A percentile compares a stretch with the other conserved stretches of the same genome.
Evolutionary conservation across 495 filamentous ascomycete species (phyloP).

Genomic region (Penicillium riverlandense): DNA sequence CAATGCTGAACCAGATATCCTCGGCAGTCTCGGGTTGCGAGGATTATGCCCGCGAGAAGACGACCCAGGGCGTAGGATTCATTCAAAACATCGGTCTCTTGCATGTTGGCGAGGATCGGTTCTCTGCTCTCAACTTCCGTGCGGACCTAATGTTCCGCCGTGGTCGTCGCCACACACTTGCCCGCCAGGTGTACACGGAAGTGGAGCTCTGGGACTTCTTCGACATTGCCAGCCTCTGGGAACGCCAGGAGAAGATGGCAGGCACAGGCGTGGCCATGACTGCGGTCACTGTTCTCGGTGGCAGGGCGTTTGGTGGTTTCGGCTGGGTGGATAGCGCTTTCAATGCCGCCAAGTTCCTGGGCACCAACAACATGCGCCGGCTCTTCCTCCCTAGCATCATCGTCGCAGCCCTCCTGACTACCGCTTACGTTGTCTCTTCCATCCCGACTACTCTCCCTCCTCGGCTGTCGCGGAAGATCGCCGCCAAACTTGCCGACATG

Average conservation of each 20-base stretch:
- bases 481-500: conserved; percentile 63
- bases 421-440: conserved; percentile 71
- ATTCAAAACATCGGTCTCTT: conserved; percentile 84
- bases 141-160: conserved; percentile 88
- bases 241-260: conserved; percentile 88
- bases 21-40: conserved; percentile 72
- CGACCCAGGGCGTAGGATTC: conserved; percentile 72
- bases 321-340: conserved; percentile 86
- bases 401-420: conserved; percentile 65
- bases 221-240: conserved; percentile 72
- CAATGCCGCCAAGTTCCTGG: conserved; percentile 69
- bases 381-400: conserved; percentile 76
- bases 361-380: conserved; percentile 73
- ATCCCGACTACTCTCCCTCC: conserved; percentile 85
- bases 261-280: conserved; percentile 92
- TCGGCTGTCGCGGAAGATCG: conserved; percentile 79
- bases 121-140: conserved; percentile 74
- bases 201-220: conserved; percentile 91
- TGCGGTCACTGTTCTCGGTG: conserved; percentile 76
- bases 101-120: conserved; percentile 78
- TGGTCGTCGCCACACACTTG: conserved; percentile 64
- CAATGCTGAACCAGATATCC: conserved; percentile 84
- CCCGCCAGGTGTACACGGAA: conserved; percentile 75
- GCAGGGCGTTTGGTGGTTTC: conserved; percentile 71
- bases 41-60: conserved; percentile 71